Evolutionary conservation across 306 rosid genomes (phyloP), one percentile per base, ranked within the genome.

Genomic region (Ziziphus jujuba): DNA sequence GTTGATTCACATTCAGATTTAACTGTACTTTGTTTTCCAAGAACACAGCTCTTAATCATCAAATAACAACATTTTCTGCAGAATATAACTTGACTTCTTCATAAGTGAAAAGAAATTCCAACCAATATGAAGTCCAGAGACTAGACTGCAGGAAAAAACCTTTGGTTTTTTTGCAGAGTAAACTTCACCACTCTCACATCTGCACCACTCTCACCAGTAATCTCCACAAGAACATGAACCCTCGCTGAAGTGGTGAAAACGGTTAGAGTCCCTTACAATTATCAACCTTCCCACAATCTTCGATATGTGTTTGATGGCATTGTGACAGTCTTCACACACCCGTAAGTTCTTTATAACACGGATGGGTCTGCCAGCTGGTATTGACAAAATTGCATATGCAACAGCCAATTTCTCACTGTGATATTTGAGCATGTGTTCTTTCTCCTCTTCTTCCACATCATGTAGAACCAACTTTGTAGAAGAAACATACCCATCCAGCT

Each of bases 371-470:
- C 89, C 90, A 35, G 87, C 69, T 15, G 92, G 92, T 49, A 86
- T 80, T 38, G 85, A 61, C 74, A 91, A 81, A 82, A 88, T 82
- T 70, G 92, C 97, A 68, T 85, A 91, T 53, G 95, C 97, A 67
- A 91, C 97, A 31, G 95, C 97, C 74, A 91, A 68, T 82, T 84
- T 91, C 76, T 91, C 97, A 73, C 97, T 88, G 80, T 91, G 97
- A 75, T 88, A 81, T 78, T 71, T 91, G 74, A 88, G 88, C 89
- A 86, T 82, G 23, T 86, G 84, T 74, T 84, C 90, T 77, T 87
- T 91, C 76, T 88, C 97, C 77, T 90, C 97, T 79, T 88, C 97
- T 80, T 91, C 97, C 79, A 88, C 97, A 47, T 91, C 95, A 76
- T 91, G 97, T 72, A 91, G 71, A 78, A 91, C 95, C 85, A 84